phyloP scores from a whole-genome alignment of 2,329 filamentous ascomycete species.

The Penicillium nordicum region DNA sequence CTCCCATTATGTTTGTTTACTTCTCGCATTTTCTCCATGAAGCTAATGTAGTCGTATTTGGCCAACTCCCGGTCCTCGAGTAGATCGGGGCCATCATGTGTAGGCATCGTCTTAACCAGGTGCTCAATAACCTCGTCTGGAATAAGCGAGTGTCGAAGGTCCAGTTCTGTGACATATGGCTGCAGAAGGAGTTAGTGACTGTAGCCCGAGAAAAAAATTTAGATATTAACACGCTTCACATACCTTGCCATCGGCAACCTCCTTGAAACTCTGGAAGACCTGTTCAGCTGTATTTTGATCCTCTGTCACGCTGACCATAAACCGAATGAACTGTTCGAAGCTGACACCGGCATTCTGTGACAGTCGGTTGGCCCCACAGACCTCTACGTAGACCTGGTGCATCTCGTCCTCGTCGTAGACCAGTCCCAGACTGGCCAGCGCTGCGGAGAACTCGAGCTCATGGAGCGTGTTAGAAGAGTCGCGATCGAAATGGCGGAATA shows the following conservation, averaged over 20 bases:
- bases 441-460: slow-evolving; percentile 93
- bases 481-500: slow-evolving; percentile 96
- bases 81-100: slow-evolving; percentile 78
- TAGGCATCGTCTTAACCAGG: slow-evolving; percentile 79
- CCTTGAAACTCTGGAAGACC: slow-evolving; percentile 94
- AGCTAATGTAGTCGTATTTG: slow-evolving; percentile 94
- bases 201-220: no score
- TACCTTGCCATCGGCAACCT: slow-evolving; percentile 93
- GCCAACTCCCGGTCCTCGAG: slow-evolving; percentile 77
- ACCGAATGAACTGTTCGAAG: slow-evolving; percentile 98
- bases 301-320: slow-evolving; percentile 99
- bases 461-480: slow-evolving; percentile 85
- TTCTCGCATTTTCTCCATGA: slow-evolving; percentile 84
- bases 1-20: slow-evolving; percentile 31
- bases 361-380: slow-evolving; percentile 61
- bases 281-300: slow-evolving; percentile 98
- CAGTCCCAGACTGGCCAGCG: slow-evolving; percentile 87
- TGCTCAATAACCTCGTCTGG: slow-evolving; percentile 97
- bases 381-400: slow-evolving; percentile 89
- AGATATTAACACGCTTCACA: slow-evolving; percentile 18
- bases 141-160: slow-evolving; percentile 88
- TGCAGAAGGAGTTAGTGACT: slow-evolving; percentile 26
- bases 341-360: slow-evolving; percentile 68
- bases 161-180: slow-evolving; percentile 97
- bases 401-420: slow-evolving; percentile 98